Base-by-base conservation (phyloP, 441 rosid species). In the Erysimum pusillum region DNA sequence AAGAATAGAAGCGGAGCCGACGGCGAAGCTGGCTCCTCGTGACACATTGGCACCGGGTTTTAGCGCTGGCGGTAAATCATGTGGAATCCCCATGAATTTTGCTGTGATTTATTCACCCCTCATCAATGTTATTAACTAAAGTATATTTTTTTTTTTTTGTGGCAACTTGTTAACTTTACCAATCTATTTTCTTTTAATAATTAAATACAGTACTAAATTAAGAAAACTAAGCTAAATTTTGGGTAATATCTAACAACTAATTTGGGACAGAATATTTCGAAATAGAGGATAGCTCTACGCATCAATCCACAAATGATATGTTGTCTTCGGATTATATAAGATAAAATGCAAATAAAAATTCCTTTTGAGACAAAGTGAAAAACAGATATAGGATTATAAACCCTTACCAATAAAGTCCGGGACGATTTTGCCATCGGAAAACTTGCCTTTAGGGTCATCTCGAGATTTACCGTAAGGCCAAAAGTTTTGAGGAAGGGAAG, bases 401-500 rank as follows among this genome's bases (percentile, higher is more conserved):
- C 1, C 25, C 25, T 22, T 22, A 49, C 81, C 76, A n/a, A 77
- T 25, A 14, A 71, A 77, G 72, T 77, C 80, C 7, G 80, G 80
- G 36, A 58, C 56, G 15, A 77, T 71, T 11, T 14, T 32, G 15
- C 80, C 80, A 36, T 71, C 80, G 5, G 76, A 77, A 2, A 25
- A 77, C 11, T 72, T 56, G 57, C 80, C 73, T 17, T 56, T 63
- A 12, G 80, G 80, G 15, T 77, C 60, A 65, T 77, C 80, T 17
- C 71, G 64, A 9, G 80, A 77, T 71, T 70, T 76, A 34, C 80
- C 76, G 58, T 62, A 76, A 10, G 80, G 80, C 80, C 80, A 76
- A 25, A 32, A 59, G 46, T 9, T 56, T 52, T 69, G 75, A 42
- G 80, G 41, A 25, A 61, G 5, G 5, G 7, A 0, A 14, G 7